Base-by-base conservation (phyloP, 495 filamentous ascomycete species). In the Podospora comata region DNA sequence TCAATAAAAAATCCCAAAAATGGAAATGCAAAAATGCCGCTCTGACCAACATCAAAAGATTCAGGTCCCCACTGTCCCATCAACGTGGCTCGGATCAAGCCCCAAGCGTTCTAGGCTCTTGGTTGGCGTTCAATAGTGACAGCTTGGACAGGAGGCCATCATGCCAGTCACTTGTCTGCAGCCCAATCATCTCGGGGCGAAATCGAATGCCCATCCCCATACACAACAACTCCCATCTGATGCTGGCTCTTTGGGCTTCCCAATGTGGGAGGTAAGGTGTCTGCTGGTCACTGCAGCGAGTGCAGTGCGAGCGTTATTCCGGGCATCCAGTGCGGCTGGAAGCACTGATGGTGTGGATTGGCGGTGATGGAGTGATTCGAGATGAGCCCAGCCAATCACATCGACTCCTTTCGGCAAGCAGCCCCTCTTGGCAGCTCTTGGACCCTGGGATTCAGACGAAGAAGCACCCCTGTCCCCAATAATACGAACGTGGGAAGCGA, bases 51-150 rank as follows among this genome's bases (percentile, higher is more conserved):
- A 11, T 13, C 39, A 11, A 48, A 48, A 48, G 39, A 48, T 48
- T 48, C 39, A 48, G 39, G 39, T 48, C 39, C 39, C 23, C 56
- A 58, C 56, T 58, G 30, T 61, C 59, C 59, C 30, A 27, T 30
- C 27, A 18, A 61, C 59, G 59, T 61, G 59, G 59, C 59, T 32
- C 30, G 30, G 30, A 32, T 32, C 1, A 32, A 1, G 1, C 30
- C 30, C 30, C 30, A 32, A 32, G 30, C 30, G 30, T 32, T 32
- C 23, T 27, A 26, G 23, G 58, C 27, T 4, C 58, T 4, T 60
- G 19, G 4, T 30, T 63, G 61, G 61, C 61, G 61, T 63, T 63
- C 61, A 63, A 63, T 63, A 44, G 61, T 63, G 30, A 63, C 34
- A 63, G 30, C 61, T 63, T 44, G 30, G 61, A 19, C 30, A 28